Conservation (phyloP, 345 rosid species). For the Syzygium oleosum region DNA sequence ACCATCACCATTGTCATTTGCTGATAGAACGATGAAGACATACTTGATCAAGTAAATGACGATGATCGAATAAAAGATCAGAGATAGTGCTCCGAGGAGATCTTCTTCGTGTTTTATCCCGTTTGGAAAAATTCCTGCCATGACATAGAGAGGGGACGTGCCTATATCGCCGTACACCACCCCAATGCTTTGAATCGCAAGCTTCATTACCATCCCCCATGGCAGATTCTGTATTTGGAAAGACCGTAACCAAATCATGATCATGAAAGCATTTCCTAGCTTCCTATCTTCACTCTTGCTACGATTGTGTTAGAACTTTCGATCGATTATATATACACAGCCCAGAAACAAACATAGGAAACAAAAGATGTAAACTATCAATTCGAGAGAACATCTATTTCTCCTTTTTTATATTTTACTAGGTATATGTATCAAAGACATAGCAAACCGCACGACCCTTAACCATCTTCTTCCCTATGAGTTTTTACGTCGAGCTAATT, state of each 20-base stretch:
- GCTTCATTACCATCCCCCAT: not conserved
- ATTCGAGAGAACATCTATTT: not conserved
- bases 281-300: not conserved
- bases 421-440: too few relatives aligned
- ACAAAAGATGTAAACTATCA: not conserved
- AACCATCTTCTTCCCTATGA: not conserved
- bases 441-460: too few relatives aligned
- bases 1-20: conserved; percentile 32
- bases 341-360: not conserved
- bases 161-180: conserved; percentile 32
- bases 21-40: conserved; percentile 11
- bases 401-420: too few relatives aligned
- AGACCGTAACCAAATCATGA: not conserved
- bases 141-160: conserved; percentile 20
- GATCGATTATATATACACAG: not conserved
- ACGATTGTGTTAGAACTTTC: not conserved
- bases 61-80: conserved; percentile 16
- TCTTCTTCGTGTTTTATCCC: conserved; percentile 15
- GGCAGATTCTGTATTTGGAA: not conserved
- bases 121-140: conserved; percentile 4
- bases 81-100: conserved; percentile 11
- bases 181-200: conserved; percentile 28
- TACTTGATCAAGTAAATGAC: conserved; percentile 11
- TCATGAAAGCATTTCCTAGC: not conserved
- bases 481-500: not conserved